These are phyloP conservation scores for Pachysandra terminalis DNA, from an alignment of 164 flowering plant species.

Conservation along the genomic window DNA sequence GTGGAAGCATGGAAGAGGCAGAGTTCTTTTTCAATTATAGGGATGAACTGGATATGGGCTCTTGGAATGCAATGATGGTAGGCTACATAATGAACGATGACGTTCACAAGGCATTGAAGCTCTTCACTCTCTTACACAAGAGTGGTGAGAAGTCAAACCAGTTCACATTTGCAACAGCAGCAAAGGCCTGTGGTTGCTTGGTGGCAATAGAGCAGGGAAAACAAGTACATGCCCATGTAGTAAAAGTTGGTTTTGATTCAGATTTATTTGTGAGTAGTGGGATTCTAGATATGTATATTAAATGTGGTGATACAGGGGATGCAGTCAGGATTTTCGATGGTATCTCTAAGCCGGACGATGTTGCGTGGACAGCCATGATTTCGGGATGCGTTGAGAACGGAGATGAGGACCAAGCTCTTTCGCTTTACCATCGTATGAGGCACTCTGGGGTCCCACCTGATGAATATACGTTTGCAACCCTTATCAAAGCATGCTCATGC, in stretches of 20 bases:
- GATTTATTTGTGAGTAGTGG: slow-evolving; percentile 46
- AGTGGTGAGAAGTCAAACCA: slow-evolving; percentile 34
- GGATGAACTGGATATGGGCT: slow-evolving; percentile 33
- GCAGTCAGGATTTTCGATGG: slow-evolving; percentile 33
- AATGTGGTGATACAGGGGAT: slow-evolving; percentile 41
- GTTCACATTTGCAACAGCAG: slow-evolving; percentile 44
- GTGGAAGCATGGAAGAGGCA: slow-evolving; percentile 41
- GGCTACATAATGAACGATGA: slow-evolving; percentile 37
- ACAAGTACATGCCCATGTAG: slow-evolving; percentile 43
- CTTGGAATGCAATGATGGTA: slow-evolving; percentile 55
- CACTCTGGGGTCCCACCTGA: slow-evolving; percentile 39
- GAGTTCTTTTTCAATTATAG: slow-evolving; percentile 29
- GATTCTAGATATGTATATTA: slow-evolving; percentile 50
- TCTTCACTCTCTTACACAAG: slow-evolving; percentile 30
- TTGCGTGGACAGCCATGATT: slow-evolving; percentile 61
- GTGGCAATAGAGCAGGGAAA: slow-evolving; percentile 35
- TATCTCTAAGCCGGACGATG: slow-evolving; percentile 41
- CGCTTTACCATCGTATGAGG: slow-evolving; percentile 42
- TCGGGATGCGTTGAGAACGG: slow-evolving; percentile 57
- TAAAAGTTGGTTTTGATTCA: slow-evolving; percentile 34
- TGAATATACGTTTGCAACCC: slow-evolving; percentile 47
- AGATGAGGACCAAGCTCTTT: slow-evolving; percentile 39
- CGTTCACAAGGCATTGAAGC: slow-evolving; percentile 35
- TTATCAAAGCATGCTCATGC: slow-evolving; percentile 56
- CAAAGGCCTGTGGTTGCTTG: slow-evolving; percentile 42